Conservation (phyloP, 1,284 basidiomycete species). For the Porogramme epimiltina region DNA sequence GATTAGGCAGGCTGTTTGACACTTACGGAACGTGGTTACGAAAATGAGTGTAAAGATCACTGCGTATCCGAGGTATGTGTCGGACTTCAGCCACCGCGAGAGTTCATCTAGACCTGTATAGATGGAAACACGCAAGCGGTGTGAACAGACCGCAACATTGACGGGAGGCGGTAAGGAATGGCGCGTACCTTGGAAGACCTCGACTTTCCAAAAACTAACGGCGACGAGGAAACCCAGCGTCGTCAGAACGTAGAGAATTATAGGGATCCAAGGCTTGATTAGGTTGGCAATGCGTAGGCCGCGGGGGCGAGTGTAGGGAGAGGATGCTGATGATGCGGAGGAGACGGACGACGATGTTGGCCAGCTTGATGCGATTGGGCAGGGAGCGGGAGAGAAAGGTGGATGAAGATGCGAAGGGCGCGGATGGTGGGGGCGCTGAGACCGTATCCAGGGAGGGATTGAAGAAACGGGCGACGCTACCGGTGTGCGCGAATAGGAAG, state of each 20-base stretch:
- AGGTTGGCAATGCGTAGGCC: constrained; percentile 55
- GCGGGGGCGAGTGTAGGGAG: constrained; percentile 48
- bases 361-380: constrained; percentile 32
- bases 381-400: constrained; percentile 24
- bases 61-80: constrained; percentile 67
- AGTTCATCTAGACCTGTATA: constrained; percentile 67
- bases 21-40: constrained; percentile 82
- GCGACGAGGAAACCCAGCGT: constrained; percentile 70
- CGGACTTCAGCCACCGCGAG: constrained; percentile 69
- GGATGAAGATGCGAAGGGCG: constrained; percentile 20
- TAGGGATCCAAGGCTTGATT: constrained; percentile 70
- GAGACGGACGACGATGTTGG: constrained; percentile 21
- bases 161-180: constrained; percentile 1
- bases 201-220: constrained; percentile 71
- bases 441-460: constrained; percentile 21
- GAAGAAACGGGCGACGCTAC: constrained; percentile 19
- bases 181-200: constrained; percentile 69
- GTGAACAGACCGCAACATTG: not conserved
- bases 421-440: constrained; percentile 15
- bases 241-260: constrained; percentile 69
- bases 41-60: constrained; percentile 79
- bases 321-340: constrained; percentile 14
- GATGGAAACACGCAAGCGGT: constrained; percentile 1
- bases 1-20: constrained; percentile 2
- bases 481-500: constrained; percentile 13